Base-by-base conservation (phyloP, 1,284 basidiomycete genomes). In the Malassezia sp. region DNA sequence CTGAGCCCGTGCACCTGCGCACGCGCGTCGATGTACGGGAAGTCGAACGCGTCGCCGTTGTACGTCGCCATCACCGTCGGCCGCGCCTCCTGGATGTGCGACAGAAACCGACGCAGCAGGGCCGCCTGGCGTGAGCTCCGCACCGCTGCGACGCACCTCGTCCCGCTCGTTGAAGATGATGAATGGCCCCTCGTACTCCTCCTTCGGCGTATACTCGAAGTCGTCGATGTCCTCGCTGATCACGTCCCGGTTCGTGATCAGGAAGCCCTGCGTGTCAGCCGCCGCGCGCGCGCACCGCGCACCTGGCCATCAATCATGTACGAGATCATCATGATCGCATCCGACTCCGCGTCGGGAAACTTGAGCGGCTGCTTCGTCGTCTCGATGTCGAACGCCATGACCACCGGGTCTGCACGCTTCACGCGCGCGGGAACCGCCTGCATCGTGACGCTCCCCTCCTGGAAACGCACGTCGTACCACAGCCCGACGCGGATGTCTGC, bases 301-400 rank as follows among this genome's bases (percentile, higher is more conserved):
- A n/a, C n/a, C n/a, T n/a, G n/a, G 0, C 87, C 88, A 68, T 93
- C 88, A 27, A 93, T 75, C 87, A 93, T 93, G 73, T 91, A 93
- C 33, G 93, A 97, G 58, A 99, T 97, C 93, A 99, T 99, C 91
- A 99, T 97, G 62, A 99, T 87, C 69, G 93, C 89, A 74, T 97
- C 93, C 17, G 85, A 82, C 10, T 83, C 80, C 59, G 88, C 84
- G 74, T 97, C 93, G 1, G 93, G 93, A 69, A 97, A 97, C 72
- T 97, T 97, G 67, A 97, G 81, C 11, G 93, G 93, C 37, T 88
- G 85, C 73, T 99, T 99, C 1, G 90, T 90, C 22, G 88, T 93
- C 74, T 99, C 93, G 65, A 99, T 99, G 80, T 97, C 93, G 72
- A 80, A 99, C 0, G 93, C 93, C 85, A 99, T 86, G 47, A 99